Evolutionary conservation across 1,284 basidiomycete species (phyloP), one percentile per base, ranked within the genome.

Genomic region (Trichosporon sp.): DNA sequence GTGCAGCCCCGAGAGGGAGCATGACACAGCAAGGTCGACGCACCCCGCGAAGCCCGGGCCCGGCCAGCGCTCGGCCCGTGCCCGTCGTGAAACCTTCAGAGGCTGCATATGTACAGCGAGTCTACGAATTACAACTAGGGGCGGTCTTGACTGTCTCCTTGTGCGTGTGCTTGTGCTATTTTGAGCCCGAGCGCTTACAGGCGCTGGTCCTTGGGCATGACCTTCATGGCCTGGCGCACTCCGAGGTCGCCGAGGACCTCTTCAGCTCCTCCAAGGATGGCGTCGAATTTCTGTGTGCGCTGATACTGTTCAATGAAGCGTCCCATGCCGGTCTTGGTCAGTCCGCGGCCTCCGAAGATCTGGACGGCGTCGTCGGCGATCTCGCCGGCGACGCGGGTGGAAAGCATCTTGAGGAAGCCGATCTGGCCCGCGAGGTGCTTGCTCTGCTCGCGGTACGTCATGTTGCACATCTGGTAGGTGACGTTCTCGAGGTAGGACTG

Each of bases 391-490:
- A 75, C 76, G 31, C 80, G 75, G 32, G 83, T 84, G 27, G 75
- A 75, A 60, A 91, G 89, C 89, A 91, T 91, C 70, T 91, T 84
- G 74, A 84, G 77, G 80, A 84, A 83, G 7, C 79, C 81, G 68
- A 83, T 83, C 76, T 83, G 83, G 25, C 72, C 83, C n/a, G 83
- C 83, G 34, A 84, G 79, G 72, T 83, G 76, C 62, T 77, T 72
- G 53, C 85, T 81, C 84, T 94, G 93, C 29, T 60, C 56, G 21
- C 23, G 87, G 76, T 81, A 70, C 31, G 27, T 67, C 81, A 94
- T 94, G 76, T 95, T 90, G 80, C 88, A 89, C 93, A 96, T 96
- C 83, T 97, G 94, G 81, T 90, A 90, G 0, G 93, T 96, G 73
- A 96, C 85, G 78, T 89, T 91, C 73, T 98, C 95, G 31, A 97